A percentile compares a stretch with the other conserved stretches of the same genome.
Conservation (phyloP, 345 rosid species). For the Aethionema arabicum region DNA sequence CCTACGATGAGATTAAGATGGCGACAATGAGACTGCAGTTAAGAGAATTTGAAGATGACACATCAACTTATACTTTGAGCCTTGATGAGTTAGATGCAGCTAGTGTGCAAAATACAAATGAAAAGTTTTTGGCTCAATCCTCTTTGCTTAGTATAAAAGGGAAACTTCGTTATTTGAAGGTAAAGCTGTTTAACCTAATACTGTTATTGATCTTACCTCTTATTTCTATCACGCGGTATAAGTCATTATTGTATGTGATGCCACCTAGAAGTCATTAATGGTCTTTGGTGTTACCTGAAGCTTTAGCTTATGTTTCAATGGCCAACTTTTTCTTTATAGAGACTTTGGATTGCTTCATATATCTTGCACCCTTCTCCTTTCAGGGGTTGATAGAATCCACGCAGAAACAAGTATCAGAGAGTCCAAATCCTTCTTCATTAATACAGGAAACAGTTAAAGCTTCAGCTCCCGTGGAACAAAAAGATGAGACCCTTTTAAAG, state of each 20-base stretch:
- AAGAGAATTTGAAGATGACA: conserved; percentile 71
- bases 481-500: conserved; percentile 41
- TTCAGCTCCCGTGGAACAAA: conserved; percentile 41
- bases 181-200: conserved; percentile 25
- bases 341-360: conserved; percentile 14
- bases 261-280: conserved; percentile 10
- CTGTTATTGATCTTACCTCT: conserved; percentile 15
- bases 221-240: conserved; percentile 5
- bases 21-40: conserved; percentile 83
- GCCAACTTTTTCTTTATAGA: not conserved
- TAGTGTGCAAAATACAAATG: conserved; percentile 68
- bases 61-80: conserved; percentile 72
- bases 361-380: not conserved
- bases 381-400: conserved; percentile 81
- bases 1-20: conserved; percentile 93
- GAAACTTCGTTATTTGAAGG: conserved; percentile 93
- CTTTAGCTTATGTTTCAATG: conserved; percentile 13
- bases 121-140: conserved; percentile 71
- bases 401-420: conserved; percentile 46
- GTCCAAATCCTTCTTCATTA: conserved; percentile 42
- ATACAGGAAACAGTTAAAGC: conserved; percentile 30
- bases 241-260: conserved; percentile 13
- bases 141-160: conserved; percentile 63
- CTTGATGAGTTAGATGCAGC: conserved; percentile 69
- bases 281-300: not conserved